Percentiles rank a stretch among this genome's conserved stretches.
Conservation (phyloP, 768 basidiomycete genomes). For the Auricularia heimuer region DNA sequence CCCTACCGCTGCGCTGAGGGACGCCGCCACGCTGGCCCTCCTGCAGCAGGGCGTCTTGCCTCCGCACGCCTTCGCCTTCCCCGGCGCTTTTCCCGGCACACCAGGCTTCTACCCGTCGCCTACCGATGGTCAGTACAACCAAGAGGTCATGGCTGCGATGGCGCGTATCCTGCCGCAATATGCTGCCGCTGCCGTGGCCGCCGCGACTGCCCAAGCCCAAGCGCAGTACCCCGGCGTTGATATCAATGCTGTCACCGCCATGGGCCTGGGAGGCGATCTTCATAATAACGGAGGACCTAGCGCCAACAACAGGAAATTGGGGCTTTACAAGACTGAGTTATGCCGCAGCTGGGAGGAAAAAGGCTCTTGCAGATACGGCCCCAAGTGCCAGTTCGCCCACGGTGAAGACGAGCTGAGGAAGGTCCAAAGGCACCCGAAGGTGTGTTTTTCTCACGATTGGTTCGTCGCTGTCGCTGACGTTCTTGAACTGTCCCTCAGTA, state of each 20-base stretch:
- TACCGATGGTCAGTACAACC: background rate
- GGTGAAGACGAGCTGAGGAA: conserved; percentile 80
- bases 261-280: background rate
- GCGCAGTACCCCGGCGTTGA: conserved; percentile 1
- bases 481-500: conserved; percentile 39
- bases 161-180: background rate
- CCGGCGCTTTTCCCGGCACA: background rate
- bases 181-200: background rate
- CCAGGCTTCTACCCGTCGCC: conserved; percentile 1
- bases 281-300: conserved; percentile 50
- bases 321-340: conserved; percentile 83
- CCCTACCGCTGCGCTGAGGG: background rate
- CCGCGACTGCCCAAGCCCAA: background rate
- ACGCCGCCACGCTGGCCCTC: background rate
- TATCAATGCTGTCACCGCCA: background rate
- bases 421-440: conserved; percentile 85
- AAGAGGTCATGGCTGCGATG: background rate
- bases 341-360: conserved; percentile 93
- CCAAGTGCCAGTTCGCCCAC: conserved; percentile 90
- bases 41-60: background rate
- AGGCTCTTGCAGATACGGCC: conserved; percentile 72
- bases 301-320: conserved; percentile 84
- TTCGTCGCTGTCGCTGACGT: conserved; percentile 12
- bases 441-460: conserved; percentile 22
- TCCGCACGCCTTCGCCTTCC: background rate